Base-by-base conservation (phyloP, 495 filamentous ascomycete genomes). In the Daldinia concentrica region DNA sequence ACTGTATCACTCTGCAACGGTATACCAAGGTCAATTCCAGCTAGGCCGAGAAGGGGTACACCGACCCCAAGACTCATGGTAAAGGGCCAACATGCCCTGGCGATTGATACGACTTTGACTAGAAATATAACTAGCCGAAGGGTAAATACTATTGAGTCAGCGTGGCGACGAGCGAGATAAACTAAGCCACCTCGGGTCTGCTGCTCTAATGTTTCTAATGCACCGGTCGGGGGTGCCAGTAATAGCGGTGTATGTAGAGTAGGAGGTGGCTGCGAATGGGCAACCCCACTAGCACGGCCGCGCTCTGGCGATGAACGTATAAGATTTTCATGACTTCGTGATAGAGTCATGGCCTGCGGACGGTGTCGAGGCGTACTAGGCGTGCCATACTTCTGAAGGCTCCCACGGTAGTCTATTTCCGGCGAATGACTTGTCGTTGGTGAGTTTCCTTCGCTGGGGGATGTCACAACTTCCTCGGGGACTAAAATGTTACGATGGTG, bases 191-290 rank as follows among this genome's bases (percentile, higher is more conserved):
- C 81, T 68, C 71, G 72, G 48, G 75, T 54, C 60, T 66, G 51
- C 70, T 85, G 69, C 66, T 77, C 72, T 6, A 85, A 54, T 36
- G 82, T 66, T 64, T 80, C 72, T 50, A 84, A 54, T 1, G 71
- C 64, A 26, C 80, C 82, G 39, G 75, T 74, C 45, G 84, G 90
- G 19, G 90, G 90, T 7, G 89, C 82, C 72, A 93, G 84, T 29
- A 91, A 84, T 43, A 90, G 77, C 0, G 86, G 82, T 32, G 85
- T 76, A 57, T 76, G 75, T 27, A 72, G 76, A 15, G 69, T 78
- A 30, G 77, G 79, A 27, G 74, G 71, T 54, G 77, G 76, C 29
- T 78, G 79, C n/a, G 69, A 48, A 68, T 72, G 66, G 37, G n/a
- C 63, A 58, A 50, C 65, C 76, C 52, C 68, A 39, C 64, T 62